A percentile compares a stretch with the other conserved stretches of the same genome.
Conservation (phyloP, 1,284 basidiomycete species). For the Ustilago esculenta region DNA sequence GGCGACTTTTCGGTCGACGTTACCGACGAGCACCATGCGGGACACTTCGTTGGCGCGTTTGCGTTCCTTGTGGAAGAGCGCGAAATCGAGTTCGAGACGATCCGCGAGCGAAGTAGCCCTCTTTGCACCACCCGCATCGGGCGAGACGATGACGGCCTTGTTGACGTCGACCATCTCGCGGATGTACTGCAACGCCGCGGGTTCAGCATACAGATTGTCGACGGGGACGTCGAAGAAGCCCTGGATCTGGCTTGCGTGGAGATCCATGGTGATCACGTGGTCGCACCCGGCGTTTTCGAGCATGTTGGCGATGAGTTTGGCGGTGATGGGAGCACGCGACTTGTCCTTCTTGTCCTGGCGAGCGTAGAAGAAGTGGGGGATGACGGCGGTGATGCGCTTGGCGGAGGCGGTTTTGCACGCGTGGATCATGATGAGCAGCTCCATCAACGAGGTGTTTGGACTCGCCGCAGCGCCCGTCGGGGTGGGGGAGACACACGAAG, state of each 20-base stretch:
- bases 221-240: constrained; percentile 99
- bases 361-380: constrained; percentile 67
- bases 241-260: constrained; percentile 70
- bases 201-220: constrained; percentile 98
- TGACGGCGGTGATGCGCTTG: constrained; percentile 91
- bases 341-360: constrained; percentile 98
- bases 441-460: constrained; percentile 81
- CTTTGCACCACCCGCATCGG: constrained; percentile 98
- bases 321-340: constrained; percentile 96
- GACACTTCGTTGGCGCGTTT: constrained; percentile 99
- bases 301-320: constrained; percentile 99
- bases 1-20: constrained; percentile 90
- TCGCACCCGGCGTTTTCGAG: constrained; percentile 96
- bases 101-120: constrained; percentile 97
- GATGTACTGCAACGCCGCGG: constrained; percentile 94
- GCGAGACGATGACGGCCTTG: constrained; percentile 95
- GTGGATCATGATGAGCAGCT: constrained; percentile 99
- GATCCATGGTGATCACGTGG: constrained; percentile 77
- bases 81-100: constrained; percentile 95
- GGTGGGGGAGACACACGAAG: constrained; percentile 76
- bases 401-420: constrained; percentile 90
- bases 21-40: constrained; percentile 96
- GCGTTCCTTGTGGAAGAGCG: constrained; percentile 99
- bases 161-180: constrained; percentile 86
- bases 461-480: constrained; percentile 50